Conservation (phyloP, 1,139 yeast species). For the Pichia norvegensis region DNA sequence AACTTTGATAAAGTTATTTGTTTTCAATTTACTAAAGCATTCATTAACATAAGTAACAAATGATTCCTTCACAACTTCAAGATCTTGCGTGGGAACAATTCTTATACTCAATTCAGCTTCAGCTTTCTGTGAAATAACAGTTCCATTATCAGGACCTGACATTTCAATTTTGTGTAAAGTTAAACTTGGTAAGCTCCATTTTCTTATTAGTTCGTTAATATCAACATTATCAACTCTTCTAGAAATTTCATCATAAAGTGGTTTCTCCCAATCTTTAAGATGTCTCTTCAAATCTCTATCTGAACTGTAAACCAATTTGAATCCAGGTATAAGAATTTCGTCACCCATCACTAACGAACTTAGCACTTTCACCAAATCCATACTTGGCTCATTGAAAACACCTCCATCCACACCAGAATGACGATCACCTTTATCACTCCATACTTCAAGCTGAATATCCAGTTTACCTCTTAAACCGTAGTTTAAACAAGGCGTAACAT, state of each 20-base stretch:
- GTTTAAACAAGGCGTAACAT: constrained; percentile 79
- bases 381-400: constrained; percentile 76
- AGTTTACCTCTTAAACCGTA: constrained; percentile 92
- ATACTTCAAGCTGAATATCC: constrained; percentile 64
- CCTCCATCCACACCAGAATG: constrained; percentile 99
- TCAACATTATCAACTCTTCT: constrained; percentile 34
- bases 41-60: constrained; percentile 41
- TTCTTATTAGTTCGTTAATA: constrained; percentile 50
- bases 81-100: constrained; percentile 81
- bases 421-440: constrained; percentile 73
- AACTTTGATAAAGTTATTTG: constrained; percentile 55
- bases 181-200: constrained; percentile 87
- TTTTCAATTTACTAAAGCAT: constrained; percentile 40
- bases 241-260: constrained; percentile 49
- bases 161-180: constrained; percentile 83
- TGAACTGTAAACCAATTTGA: constrained; percentile 8
- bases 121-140: constrained; percentile 82
- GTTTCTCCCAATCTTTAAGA: constrained; percentile 16
- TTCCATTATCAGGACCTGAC: constrained; percentile 83
- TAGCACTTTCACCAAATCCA: constrained; percentile 70
- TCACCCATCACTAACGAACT: constrained; percentile 55
- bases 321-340: constrained; percentile 50
- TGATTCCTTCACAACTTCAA: constrained; percentile 46
- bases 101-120: constrained; percentile 73
- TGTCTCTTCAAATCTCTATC: constrained; percentile 1